Conservation (phyloP, 257 asterid genomes). For the Handroanthus guayacan region DNA sequence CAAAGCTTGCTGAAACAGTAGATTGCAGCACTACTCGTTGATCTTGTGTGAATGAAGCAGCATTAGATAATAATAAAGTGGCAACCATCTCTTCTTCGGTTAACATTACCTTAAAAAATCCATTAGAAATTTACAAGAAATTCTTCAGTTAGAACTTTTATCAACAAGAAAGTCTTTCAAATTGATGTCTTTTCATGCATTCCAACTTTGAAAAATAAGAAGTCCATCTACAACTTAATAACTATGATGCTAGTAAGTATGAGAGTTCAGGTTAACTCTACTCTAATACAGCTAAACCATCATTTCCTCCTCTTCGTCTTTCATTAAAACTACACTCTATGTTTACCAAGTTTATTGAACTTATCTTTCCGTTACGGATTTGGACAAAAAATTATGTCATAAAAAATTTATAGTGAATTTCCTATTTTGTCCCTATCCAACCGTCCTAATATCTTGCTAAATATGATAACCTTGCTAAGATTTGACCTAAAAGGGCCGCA, state of each 20-base stretch:
- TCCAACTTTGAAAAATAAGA: constrained; percentile 6
- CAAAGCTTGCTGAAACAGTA: background rate
- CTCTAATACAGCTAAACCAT: too few species aligned
- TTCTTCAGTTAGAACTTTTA: background rate
- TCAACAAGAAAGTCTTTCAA: constrained; percentile 5
- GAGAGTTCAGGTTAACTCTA: background rate
- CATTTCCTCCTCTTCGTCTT: too few species aligned
- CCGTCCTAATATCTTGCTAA: too few species aligned
- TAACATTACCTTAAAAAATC: background rate
- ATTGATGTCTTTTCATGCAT: background rate
- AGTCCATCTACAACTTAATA: constrained; percentile 2
- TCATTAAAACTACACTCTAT: too few species aligned
- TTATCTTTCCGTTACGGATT: too few species aligned
- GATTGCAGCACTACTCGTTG: background rate
- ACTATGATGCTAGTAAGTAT: background rate
- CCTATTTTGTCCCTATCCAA: too few species aligned
- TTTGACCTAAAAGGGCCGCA: too few species aligned
- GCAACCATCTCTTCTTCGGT: background rate
- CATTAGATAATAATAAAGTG: background rate
- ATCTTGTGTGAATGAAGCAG: background rate
- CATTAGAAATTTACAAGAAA: constrained; percentile 5
- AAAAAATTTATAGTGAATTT: too few species aligned
- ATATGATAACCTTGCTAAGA: too few species aligned
- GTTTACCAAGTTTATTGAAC: too few species aligned
- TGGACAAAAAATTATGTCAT: too few species aligned